These are phyloP conservation scores for Lentinula aciculospora DNA, from an alignment of 768 basidiomycete species.

Conservation along the genomic window DNA sequence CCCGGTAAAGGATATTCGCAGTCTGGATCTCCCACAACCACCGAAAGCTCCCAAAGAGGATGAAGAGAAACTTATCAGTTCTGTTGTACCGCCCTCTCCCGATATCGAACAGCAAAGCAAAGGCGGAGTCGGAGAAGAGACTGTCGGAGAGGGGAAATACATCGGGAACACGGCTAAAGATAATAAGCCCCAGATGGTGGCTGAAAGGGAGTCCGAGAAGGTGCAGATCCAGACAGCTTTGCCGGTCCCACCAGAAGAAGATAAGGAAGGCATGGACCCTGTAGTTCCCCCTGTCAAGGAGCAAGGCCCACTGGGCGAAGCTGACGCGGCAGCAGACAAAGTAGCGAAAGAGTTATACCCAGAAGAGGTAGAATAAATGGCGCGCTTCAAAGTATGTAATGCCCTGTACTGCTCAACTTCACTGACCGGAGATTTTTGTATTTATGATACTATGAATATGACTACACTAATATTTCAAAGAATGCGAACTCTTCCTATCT, in stretches of 20 bases:
- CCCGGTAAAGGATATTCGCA: slow-evolving; percentile 42
- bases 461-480: neutral
- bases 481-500: neutral
- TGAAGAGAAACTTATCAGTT: slow-evolving; percentile 33
- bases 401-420: neutral
- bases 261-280: slow-evolving; percentile 5
- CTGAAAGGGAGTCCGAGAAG: slow-evolving; percentile 5
- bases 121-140: slow-evolving; percentile 4
- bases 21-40: slow-evolving; percentile 21
- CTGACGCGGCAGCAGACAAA: slow-evolving; percentile 44
- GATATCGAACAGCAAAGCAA: neutral
- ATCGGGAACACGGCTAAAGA: neutral
- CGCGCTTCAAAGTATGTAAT: neutral
- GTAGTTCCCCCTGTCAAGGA: slow-evolving; percentile 8
- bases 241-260: neutral
- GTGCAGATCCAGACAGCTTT: neutral
- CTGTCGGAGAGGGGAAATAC: neutral
- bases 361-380: slow-evolving; percentile 20
- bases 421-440: neutral
- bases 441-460: neutral
- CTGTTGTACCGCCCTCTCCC: slow-evolving; percentile 15
- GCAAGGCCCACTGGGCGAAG: slow-evolving; percentile 40
- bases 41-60: slow-evolving; percentile 12
- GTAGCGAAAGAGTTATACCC: slow-evolving; percentile 52
- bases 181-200: neutral